A percentile compares a stretch with the other conserved stretches of the same genome.
Conservation (phyloP, 108 stramenopile species). For the Nannochloropsis salina region DNA sequence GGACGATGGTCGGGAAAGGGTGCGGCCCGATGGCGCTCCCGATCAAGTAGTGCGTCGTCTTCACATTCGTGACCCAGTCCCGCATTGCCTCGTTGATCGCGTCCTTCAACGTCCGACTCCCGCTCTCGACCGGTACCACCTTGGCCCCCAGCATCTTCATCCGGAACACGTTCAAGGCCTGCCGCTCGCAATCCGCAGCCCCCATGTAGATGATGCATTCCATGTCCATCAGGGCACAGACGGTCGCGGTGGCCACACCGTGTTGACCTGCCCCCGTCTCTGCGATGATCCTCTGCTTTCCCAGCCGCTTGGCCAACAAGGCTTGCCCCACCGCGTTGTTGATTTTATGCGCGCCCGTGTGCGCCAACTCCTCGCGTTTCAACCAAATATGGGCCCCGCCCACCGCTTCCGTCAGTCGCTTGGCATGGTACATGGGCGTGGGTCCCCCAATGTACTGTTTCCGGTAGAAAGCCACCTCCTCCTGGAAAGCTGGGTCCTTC, state of each 20-base stretch:
- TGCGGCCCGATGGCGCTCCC: constrained; percentile 93
- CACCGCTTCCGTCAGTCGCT: constrained; percentile 74
- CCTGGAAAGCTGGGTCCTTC: constrained; percentile 78
- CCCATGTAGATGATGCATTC: constrained; percentile 97
- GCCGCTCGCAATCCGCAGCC: constrained; percentile 87
- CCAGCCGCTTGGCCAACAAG: constrained; percentile 83
- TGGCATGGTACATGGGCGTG: constrained; percentile 84
- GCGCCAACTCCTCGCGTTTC: constrained; percentile 91
- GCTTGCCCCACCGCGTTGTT: constrained; percentile 96
- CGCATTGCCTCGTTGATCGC: constrained; percentile 98
- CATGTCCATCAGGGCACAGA: constrained; percentile 87
- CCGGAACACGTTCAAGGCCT: constrained; percentile 86
- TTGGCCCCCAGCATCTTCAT: constrained; percentile 94
- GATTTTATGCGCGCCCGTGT: constrained; percentile 95
- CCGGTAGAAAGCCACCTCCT: constrained; percentile 80
- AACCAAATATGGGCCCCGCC: constrained; percentile 89
- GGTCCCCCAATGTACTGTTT: constrained; percentile 86
- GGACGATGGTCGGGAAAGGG: constrained; percentile 93
- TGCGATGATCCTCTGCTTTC: constrained; percentile 92
- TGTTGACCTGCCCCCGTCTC: constrained; percentile 97
- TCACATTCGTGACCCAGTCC: constrained; percentile 93
- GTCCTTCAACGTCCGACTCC: constrained; percentile 86
- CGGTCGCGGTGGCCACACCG: constrained; percentile 93
- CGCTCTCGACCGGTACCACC: constrained; percentile 76
- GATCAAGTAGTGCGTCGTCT: constrained; percentile 88